Evolutionary conservation across 2,329 filamentous ascomycete genomes (phyloP), one percentile per base, ranked within the genome.

Genomic region (Amylocarpus encephaloides): DNA sequence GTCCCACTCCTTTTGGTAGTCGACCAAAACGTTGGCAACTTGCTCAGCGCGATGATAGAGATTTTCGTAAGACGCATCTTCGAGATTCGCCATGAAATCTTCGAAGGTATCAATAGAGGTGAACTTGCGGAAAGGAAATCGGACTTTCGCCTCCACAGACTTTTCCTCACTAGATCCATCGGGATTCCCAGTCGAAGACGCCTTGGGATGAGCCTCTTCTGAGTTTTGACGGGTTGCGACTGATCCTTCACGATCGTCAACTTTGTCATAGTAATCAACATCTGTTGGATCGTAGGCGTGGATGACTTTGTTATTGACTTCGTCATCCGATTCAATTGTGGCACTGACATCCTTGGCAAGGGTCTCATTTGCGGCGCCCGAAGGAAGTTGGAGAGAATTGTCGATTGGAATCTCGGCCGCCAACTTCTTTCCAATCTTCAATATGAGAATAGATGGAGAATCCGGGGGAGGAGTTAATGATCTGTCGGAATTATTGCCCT

Each of bases 1-100:
- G 39, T 62, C 58, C 44, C 46, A 64, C 41, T 66, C 63, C 18
- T 57, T 51, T 50, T 64, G 62, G 36, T 58, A 59, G 30, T 46
- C 42, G 9, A 35, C 26, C 39, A 66, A 42, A 40, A 55, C 49
- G 3, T 52, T 46, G 13, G 58, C 43, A 33, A 63, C 51, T 5
- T 40, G 39, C 32, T 43, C 48, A 15, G 61, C 56, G 22, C 55
- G 56, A 16, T 55, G 51, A 46, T 64, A 66, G 6, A 64, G 50
- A 30, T 56, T 51, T 5, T 62, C 56, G 36, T 61, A 60, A 9
- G 53, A 18, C 55, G 63, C 51, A 3, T 59, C 53, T 29, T 60
- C 57, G 13, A 56, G 46, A 36, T 58, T 52, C 2, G 52, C 51
- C 5, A 65, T 53, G 42, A 58, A 64, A 12, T 58, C 48, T 32